Evolutionary conservation across 1,139 yeast genomes (phyloP), one percentile per base, ranked within the genome.

Genomic region (Kluyveromyces sp.): DNA sequence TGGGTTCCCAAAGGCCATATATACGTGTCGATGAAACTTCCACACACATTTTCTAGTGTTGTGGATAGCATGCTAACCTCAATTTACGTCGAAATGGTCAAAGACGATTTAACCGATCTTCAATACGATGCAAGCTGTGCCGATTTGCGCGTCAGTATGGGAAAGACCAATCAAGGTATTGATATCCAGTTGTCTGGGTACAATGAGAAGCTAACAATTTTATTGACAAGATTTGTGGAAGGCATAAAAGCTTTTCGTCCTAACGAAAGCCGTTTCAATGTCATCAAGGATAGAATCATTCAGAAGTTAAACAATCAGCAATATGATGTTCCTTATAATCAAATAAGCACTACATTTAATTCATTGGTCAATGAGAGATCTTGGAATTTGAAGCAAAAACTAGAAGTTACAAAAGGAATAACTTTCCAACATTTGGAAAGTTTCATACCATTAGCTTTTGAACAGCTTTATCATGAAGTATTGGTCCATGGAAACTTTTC

Each of bases 41-140:
- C 96, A 1, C 69, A 74, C 7, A 72, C 85, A 0, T 75, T 75
- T 44, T 67, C 74, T 1, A 77, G 83, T 10, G 79, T 86, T 2
- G 66, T 73, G 29, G 72, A 78, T 40, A 71, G 80, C 1, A 77
- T 84, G 44, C 69, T 77, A 53, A 72, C 90, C 0, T 71, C 79
- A 2, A 63, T 92, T 45, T 78, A 79, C 59, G 74, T 79, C 34
- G 90, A 86, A 42, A 62, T 90, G 48, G 66, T 90, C 37, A 84
- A 79, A 47, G 97, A 90, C 59, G 79, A 78, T 39, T 69, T 92
- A 54, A 83, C 82, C 54, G 90, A 88, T 57, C 38, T 63, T 34
- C 80, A 88, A 4, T 92, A 92, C 58, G 84, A 85, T 61, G 97
- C 98, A 0, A 77, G 81, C 6, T 71, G 89, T 50, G 96, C 94